phyloP scores from a whole-genome alignment of 2,329 filamentous ascomycete species.

The Alternaria brassicae region DNA sequence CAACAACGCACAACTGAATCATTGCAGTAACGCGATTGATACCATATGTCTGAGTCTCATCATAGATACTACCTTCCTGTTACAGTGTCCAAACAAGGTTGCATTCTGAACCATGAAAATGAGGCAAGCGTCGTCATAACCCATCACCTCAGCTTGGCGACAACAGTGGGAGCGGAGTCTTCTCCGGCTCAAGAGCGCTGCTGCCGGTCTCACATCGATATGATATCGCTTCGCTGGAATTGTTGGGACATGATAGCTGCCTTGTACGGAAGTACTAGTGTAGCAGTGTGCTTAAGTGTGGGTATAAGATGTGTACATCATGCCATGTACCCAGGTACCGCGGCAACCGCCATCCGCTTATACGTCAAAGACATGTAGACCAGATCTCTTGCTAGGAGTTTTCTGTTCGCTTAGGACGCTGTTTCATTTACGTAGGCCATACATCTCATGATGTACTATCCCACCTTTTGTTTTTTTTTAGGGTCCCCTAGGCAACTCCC shows the following conservation, averaged over 20 bases:
- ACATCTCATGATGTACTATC: neutral
- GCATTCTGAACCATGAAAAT: neutral
- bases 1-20: neutral
- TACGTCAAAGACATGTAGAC: neutral
- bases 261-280: neutral
- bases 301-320: neutral
- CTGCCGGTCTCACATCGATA: neutral
- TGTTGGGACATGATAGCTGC: neutral
- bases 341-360: neutral
- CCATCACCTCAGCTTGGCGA: neutral
- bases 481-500: neutral
- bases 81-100: neutral
- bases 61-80: neutral
- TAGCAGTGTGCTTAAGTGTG: neutral
- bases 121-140: neutral
- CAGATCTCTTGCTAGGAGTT: neutral
- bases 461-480: neutral
- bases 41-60: neutral
- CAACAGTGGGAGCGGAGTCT: neutral
- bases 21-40: neutral
- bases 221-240: neutral
- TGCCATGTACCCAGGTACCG: neutral
- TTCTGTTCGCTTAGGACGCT: neutral
- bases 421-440: neutral
- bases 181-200: neutral